Evolutionary conservation across 2,329 filamentous ascomycete species (phyloP).

Genomic region (Paracorniculantispora psalliotae): DNA sequence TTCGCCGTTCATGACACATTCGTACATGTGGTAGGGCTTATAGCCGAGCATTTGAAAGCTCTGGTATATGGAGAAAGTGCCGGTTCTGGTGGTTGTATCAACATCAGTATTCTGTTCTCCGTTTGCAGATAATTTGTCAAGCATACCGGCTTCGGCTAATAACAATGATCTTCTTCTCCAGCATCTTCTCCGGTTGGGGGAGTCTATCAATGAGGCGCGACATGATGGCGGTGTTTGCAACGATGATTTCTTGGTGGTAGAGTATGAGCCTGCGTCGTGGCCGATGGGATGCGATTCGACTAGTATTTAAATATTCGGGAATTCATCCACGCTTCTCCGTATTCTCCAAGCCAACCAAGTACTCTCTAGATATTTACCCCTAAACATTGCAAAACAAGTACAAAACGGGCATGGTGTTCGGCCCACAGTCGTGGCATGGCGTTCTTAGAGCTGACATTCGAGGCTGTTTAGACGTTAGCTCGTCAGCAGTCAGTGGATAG

Average conservation of each 20-base stretch:
- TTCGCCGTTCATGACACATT: slow-evolving; percentile 22
- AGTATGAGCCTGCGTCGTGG: not conserved
- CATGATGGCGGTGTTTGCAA: slow-evolving; percentile 22
- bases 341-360: too few species aligned
- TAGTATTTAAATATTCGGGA: not conserved
- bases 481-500: not conserved
- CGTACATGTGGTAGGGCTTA: slow-evolving; percentile 32
- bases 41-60: slow-evolving; percentile 32
- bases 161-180: slow-evolving; percentile 32
- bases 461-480: not conserved
- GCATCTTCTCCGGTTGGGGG: slow-evolving; percentile 25
- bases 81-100: slow-evolving; percentile 23
- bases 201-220: slow-evolving; percentile 30
- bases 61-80: slow-evolving; percentile 30
- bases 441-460: not conserved
- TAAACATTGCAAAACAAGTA: not conserved
- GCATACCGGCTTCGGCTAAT: slow-evolving; percentile 32
- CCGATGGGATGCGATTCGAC: not conserved
- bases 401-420: not conserved
- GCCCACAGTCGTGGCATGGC: not conserved
- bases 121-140: not conserved
- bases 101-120: not conserved
- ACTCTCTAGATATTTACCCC: not conserved
- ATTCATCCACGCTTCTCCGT: not conserved
- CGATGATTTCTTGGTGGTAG: not conserved